A percentile compares a stretch with the other conserved stretches of the same genome.
Evolutionary conservation across 202 grass and related monocot genomes (phyloP).

Genomic region (Elaeis oleifera): DNA sequence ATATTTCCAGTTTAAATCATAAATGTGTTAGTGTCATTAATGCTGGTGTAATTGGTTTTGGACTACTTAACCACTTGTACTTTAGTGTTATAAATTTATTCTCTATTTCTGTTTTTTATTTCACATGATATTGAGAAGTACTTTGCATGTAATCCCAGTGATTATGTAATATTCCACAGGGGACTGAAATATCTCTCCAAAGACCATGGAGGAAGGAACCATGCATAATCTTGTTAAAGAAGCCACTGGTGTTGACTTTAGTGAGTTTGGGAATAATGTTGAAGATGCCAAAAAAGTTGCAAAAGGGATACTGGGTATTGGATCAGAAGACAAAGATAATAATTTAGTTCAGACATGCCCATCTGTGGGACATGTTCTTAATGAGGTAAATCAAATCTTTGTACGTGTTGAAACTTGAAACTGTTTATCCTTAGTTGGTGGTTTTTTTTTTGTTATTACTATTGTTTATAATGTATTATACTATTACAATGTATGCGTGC

Average conservation of each 20-base stretch:
- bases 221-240: constrained; percentile 97
- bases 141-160: too few relatives aligned
- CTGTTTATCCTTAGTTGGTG: too few relatives aligned
- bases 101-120: too few relatives aligned
- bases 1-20: too few relatives aligned
- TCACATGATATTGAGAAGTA: too few relatives aligned
- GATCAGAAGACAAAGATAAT: constrained; percentile 37
- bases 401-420: constrained; percentile 16
- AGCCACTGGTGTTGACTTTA: constrained; percentile 77
- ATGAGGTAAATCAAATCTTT: constrained; percentile 45
- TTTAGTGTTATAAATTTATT: too few relatives aligned
- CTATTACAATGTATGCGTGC: too few relatives aligned
- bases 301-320: constrained; percentile 38
- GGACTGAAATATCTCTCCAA: constrained; percentile 80
- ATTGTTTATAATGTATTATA: too few relatives aligned
- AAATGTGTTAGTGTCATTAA: too few relatives aligned
- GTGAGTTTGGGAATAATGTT: constrained; percentile 43
- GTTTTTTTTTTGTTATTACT: too few relatives aligned
- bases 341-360: constrained; percentile 50
- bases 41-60: too few relatives aligned
- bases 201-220: constrained; percentile 91
- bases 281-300: constrained; percentile 63
- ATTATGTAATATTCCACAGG: constrained; percentile 32
- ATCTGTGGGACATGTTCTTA: constrained; percentile 93
- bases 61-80: too few relatives aligned